Evolutionary conservation across 129 eudicot genomes (phyloP), one percentile per base, ranked within the genome.

Genomic region (Deinandra increscens): DNA sequence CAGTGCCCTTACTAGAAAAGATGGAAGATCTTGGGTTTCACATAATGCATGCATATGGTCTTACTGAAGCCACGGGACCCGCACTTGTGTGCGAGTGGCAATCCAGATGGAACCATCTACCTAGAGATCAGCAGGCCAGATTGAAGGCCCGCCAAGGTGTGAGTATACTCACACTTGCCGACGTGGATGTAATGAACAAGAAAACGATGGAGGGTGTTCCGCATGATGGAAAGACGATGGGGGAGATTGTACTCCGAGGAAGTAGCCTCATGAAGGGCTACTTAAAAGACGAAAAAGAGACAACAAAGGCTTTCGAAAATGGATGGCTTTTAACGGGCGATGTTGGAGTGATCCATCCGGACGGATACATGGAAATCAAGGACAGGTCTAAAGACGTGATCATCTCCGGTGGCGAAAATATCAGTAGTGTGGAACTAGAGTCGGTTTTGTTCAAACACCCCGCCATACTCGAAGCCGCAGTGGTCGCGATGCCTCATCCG

Each of bases 391-490:
- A 81, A 48, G 89, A 84, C 59, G 81, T 84, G 14, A 84, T 84
- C 29, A 84, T 81, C 58, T 84, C 86, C 0, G 86, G 89, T 1
- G 89, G 89, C 11, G 89, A 84, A 70, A 84, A 84, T 20, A 79
- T 84, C 4, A 84, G 89, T 59, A 84, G 86, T 55, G 84, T 84
- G 48, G 89, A 84, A 43, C 74, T 84, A 5, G 89, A 84, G 69
- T 46, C 64, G 2, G 60, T 70, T n/a, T 5, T 84, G 11, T 71
- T 65, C 72, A 68, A 68, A 17, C 86, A 81, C 43, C 80, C 80
- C 0, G 78, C 68, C 2, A 71, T 84, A 70, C 74, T 81, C 3
- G 89, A 84, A 76, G 89, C 80, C n/a, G 86, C 86, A 0, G 86
- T 84, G 71, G 89, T 84, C 34, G 86, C 82, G 7, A 81, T 81